A percentile compares a stretch with the other conserved stretches of the same genome.
phyloP scores from a whole-genome alignment of 2,329 filamentous ascomycete species.

The Exophiala alcalophila region DNA sequence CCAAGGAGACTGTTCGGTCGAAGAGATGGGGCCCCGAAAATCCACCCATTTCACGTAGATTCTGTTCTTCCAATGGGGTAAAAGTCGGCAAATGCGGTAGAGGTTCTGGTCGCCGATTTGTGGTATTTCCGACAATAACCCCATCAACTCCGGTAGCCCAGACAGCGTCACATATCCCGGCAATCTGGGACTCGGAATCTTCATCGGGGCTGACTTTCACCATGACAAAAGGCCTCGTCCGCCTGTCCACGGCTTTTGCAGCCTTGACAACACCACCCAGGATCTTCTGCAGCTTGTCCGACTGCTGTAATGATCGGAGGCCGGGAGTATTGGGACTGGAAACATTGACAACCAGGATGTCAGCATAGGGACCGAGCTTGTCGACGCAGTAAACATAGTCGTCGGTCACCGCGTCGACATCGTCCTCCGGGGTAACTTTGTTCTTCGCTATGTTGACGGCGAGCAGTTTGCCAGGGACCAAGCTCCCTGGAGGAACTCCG shows the following conservation, averaged over 20 bases:
- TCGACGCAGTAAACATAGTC: slow-evolving; percentile 88
- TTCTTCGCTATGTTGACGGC: slow-evolving; percentile 97
- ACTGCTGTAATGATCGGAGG: slow-evolving; percentile 78
- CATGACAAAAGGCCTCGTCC: slow-evolving; percentile 78
- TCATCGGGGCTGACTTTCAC: slow-evolving; percentile 98
- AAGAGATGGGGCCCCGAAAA: slow-evolving; percentile 92
- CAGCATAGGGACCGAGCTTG: slow-evolving; percentile 79
- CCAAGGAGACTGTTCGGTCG: slow-evolving; percentile 71
- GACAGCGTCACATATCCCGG: slow-evolving; percentile 83
- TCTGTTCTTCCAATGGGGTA: slow-evolving; percentile 62
- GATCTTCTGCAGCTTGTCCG: slow-evolving; percentile 76
- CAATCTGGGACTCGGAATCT: slow-evolving; percentile 77
- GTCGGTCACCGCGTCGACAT: slow-evolving; percentile 74
- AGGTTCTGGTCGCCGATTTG: slow-evolving; percentile 72
- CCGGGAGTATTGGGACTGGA: slow-evolving; percentile 95
- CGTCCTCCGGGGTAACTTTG: slow-evolving; percentile 80
- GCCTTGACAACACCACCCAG: slow-evolving; percentile 79
- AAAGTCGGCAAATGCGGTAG: slow-evolving; percentile 66
- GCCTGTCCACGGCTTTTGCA: slow-evolving; percentile 65
- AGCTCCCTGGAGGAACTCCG: slow-evolving; percentile 75
- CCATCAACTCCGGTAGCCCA: slow-evolving; percentile 84
- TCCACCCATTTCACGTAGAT: slow-evolving; percentile 75
- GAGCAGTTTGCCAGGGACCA: slow-evolving; percentile 71
- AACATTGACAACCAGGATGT: slow-evolving; percentile 97
- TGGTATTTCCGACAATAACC: slow-evolving; percentile 96